Base-by-base conservation (phyloP, 192 early-diverging fungal genomes). In the Umbelopsis sp. region DNA sequence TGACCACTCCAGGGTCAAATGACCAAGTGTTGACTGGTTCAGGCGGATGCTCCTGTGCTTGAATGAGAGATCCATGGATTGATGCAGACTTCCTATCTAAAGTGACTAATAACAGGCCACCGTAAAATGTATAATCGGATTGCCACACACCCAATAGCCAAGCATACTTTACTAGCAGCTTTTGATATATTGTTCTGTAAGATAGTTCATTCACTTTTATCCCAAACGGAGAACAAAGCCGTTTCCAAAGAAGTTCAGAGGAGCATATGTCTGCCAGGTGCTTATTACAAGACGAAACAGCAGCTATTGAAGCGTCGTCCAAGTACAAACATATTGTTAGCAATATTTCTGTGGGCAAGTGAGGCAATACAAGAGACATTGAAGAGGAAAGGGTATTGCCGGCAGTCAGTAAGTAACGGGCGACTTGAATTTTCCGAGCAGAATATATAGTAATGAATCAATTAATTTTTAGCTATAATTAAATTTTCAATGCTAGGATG, bases 71-170 rank as follows among this genome's bases (percentile, higher is more conserved):
- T 35, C 55, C 55, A 12, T 13, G 55, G 0, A 61, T 61, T 10
- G 55, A 27, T 16, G 27, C 11, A 1, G 55, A 33, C 6, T 61
- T 35, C 25, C 27, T 2, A n/a, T 61, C 55, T 15, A 61, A 61
- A 16, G 25, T 18, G 13, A 61, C 55, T 15, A 61, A 25, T 33
- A 61, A 25, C 25, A 61, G 55, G 5, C 27, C 21, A 4, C 55
- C 55, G 13, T 61, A 30, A 25, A 27, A 61, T 12, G 55, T 61
- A 15, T 61, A 33, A 35, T 61, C 25, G 55, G 55, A 61, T 7
- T 61, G 55, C 55, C 55, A 61, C 18, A 61, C 27, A 12, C 55
- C 55, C 55, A 61, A 35, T 25, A 61, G 13, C 55, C 55, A 61
- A 4, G 55, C 25, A 61, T 61, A 61, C 16, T 61, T 16, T n/a